Evolutionary conservation across 371 early-diverging fungal species (phyloP).

Genomic region (Syncephalastrum racemosum): DNA sequence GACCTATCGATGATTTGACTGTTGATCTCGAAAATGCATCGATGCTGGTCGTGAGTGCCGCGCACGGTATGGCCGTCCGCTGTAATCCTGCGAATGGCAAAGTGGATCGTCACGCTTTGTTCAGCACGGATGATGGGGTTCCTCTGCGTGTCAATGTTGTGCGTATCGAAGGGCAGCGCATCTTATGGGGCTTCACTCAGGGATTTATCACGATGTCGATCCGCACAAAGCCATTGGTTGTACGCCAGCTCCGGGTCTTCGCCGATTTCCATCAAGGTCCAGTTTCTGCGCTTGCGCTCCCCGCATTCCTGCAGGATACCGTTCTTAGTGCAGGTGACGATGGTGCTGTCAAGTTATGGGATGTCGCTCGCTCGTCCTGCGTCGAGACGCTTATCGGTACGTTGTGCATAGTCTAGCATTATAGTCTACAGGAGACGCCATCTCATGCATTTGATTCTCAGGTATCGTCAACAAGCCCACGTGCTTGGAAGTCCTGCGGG

Average conservation of each 20-base stretch:
- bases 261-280: slow-evolving; percentile 43
- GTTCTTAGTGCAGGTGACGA: slow-evolving; percentile 47
- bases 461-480: slow-evolving; percentile 22
- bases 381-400: slow-evolving; percentile 26
- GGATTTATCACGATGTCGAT: slow-evolving; percentile 43
- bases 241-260: slow-evolving; percentile 35
- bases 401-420: background rate
- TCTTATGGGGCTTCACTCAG: slow-evolving; percentile 44
- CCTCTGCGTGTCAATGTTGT: slow-evolving; percentile 28
- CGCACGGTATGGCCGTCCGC: slow-evolving; percentile 43
- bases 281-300: slow-evolving; percentile 31
- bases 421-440: too few relatives aligned
- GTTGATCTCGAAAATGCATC: slow-evolving; percentile 39
- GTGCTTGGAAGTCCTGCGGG: slow-evolving; percentile 19
- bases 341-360: slow-evolving; percentile 44
- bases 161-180: slow-evolving; percentile 41
- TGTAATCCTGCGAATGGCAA: slow-evolving; percentile 49
- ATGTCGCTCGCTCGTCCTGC: slow-evolving; percentile 25
- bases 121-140: slow-evolving; percentile 34
- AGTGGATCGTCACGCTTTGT: slow-evolving; percentile 37
- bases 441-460: background rate
- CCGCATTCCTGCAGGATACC: slow-evolving; percentile 21
- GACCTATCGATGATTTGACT: slow-evolving; percentile 34
- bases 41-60: slow-evolving; percentile 38
- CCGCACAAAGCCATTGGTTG: slow-evolving; percentile 14